Evolutionary conservation across 1,284 basidiomycete genomes (phyloP).

Genomic region (Microstroma glucosiphilum): DNA sequence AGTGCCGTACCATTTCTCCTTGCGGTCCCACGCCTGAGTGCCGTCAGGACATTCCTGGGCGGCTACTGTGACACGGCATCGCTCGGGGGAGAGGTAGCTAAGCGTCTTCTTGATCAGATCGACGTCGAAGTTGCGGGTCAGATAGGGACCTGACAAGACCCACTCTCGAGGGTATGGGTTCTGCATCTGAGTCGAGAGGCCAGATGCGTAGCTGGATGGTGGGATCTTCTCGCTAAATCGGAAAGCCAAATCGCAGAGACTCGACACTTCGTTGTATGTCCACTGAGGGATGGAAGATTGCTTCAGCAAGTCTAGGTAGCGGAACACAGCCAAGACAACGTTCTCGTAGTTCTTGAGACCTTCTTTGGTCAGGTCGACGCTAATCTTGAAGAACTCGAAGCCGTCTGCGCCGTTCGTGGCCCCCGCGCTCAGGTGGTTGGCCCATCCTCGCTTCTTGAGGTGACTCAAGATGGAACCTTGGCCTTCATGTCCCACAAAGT

Average conservation of each 20-base stretch:
- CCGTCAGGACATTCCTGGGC: constrained; percentile 56
- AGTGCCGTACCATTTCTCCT: constrained; percentile 50
- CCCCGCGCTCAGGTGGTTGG: constrained; percentile 70
- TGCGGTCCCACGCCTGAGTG: constrained; percentile 30
- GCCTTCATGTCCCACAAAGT: constrained; percentile 93
- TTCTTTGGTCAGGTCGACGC: constrained; percentile 70
- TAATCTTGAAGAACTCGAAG: constrained; percentile 84
- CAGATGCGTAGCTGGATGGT: constrained; percentile 74
- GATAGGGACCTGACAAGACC: constrained; percentile 66
- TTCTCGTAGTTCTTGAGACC: constrained; percentile 82
- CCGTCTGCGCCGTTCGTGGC: constrained; percentile 64
- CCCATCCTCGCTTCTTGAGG: constrained; percentile 87
- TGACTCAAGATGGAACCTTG: constrained; percentile 86
- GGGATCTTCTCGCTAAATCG: constrained; percentile 78
- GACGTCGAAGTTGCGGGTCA: constrained; percentile 73
- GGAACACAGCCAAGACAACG: constrained; percentile 69
- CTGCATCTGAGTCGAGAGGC: constrained; percentile 69
- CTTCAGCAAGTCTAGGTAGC: constrained; percentile 79
- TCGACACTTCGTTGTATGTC: constrained; percentile 72
- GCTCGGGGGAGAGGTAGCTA: constrained; percentile 60
- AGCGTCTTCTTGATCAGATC: constrained; percentile 64
- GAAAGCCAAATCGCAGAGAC: constrained; percentile 72
- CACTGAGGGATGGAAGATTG: constrained; percentile 63
- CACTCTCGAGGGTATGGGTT: constrained; percentile 75
- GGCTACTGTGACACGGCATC: constrained; percentile 70